Conservation (phyloP, 208 protist species). For the Leishmania guyanensis region DNA sequence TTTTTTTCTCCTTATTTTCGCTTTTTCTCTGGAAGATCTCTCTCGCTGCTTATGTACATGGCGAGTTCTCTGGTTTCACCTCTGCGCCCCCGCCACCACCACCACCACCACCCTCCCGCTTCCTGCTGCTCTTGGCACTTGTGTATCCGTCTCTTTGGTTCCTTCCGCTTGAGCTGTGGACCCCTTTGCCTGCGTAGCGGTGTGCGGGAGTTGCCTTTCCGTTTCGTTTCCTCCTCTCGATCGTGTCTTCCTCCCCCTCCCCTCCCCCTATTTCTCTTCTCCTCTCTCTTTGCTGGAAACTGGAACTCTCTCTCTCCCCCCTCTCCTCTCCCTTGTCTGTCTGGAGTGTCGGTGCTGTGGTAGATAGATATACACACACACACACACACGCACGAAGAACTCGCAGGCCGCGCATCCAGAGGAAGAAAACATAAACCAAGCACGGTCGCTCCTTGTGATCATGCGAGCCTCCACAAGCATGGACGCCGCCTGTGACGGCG, state of each 20-base stretch:
- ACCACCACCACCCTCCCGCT: no score
- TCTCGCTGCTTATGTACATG: conserved; percentile 2
- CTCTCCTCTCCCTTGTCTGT: neutral
- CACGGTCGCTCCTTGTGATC: neutral
- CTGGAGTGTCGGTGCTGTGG: neutral
- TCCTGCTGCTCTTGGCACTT: neutral
- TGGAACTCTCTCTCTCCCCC: neutral
- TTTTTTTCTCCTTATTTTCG: conserved; percentile 13
- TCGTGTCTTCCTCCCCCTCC: neutral
- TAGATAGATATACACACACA: neutral
- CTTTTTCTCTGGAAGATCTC: neutral
- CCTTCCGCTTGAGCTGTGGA: neutral
- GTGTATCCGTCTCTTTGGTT: neutral
- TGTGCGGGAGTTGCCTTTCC: neutral
- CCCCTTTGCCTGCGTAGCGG: neutral
- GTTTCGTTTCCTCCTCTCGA: neutral
- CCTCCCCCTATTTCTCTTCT: conserved; percentile 10
- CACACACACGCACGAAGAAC: conserved; percentile 1
- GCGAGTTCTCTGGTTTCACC: neutral
- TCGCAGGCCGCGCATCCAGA: neutral
- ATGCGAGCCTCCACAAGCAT: neutral
- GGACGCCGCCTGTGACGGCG: neutral
- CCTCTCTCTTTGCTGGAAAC: conserved; percentile 4
- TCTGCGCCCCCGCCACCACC: no score
- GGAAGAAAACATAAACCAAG: neutral